These are phyloP conservation scores for Trichoderma sp. DNA, from an alignment of 2,329 filamentous ascomycete species.

Conservation along the genomic window DNA sequence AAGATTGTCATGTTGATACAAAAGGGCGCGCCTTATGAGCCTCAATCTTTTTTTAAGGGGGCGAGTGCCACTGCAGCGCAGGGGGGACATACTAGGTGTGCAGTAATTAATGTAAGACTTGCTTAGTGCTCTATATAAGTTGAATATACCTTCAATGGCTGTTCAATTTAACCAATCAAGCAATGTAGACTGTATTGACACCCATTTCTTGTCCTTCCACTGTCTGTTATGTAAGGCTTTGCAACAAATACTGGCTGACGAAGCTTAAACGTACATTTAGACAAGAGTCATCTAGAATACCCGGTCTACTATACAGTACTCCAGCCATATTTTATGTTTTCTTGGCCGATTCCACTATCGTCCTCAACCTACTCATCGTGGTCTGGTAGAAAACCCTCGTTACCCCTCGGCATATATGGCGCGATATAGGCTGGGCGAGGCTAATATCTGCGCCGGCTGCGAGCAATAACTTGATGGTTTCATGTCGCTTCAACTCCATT, in stretches of 20 bases:
- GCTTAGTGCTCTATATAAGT: not conserved
- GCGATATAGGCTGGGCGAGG: not conserved
- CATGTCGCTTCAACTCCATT: not conserved
- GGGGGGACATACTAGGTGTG: too few relatives aligned
- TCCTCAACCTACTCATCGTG: not conserved
- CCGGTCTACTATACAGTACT: too few relatives aligned
- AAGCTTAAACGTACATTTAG: too few relatives aligned
- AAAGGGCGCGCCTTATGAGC: not conserved
- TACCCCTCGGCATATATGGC: not conserved
- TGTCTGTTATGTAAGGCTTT: too few relatives aligned
- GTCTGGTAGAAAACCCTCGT: conserved; percentile 4
- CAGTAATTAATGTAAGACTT: not conserved
- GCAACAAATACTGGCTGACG: too few relatives aligned
- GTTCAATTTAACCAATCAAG: too few relatives aligned
- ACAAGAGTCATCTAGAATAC: too few relatives aligned
- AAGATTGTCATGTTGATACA: not conserved
- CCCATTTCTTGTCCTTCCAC: too few relatives aligned
- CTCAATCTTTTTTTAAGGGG: not conserved
- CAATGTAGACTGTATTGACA: too few relatives aligned
- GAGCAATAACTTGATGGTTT: conserved; percentile 2
- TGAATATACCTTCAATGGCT: not conserved
- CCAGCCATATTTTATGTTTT: too few relatives aligned
- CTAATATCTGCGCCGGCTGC: conserved; percentile 11
- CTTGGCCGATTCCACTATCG: not conserved
- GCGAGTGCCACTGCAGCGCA: not conserved